Conservation (phyloP, 2,329 filamentous ascomycete genomes). For the Curvularia eragrostidis region DNA sequence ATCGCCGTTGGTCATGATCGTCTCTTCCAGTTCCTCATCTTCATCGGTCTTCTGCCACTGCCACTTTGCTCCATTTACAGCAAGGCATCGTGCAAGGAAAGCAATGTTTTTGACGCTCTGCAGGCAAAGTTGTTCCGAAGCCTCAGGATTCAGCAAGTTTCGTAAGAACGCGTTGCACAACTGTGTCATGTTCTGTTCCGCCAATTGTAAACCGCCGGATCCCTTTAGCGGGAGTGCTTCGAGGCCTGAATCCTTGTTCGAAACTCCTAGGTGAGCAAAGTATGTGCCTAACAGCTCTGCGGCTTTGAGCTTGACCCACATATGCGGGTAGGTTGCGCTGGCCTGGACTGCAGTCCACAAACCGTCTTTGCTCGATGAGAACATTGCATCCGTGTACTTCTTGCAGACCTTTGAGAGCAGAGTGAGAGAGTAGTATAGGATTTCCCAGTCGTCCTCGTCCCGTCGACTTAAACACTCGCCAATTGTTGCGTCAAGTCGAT, state of each 20-base stretch:
- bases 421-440: slow-evolving; percentile 75
- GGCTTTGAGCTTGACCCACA: slow-evolving; percentile 77
- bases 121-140: slow-evolving; percentile 76
- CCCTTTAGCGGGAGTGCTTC: slow-evolving; percentile 68
- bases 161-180: slow-evolving; percentile 64
- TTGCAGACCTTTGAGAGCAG: slow-evolving; percentile 72
- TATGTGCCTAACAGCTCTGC: slow-evolving; percentile 77
- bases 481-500: slow-evolving; percentile 59
- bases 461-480: slow-evolving; percentile 60
- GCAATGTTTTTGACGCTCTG: slow-evolving; percentile 82
- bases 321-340: slow-evolving; percentile 74
- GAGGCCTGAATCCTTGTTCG: slow-evolving; percentile 62
- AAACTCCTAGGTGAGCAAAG: slow-evolving; percentile 77
- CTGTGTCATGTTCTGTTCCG: slow-evolving; percentile 67
- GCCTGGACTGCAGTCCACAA: slow-evolving; percentile 75
- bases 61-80: slow-evolving; percentile 63
- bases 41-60: slow-evolving; percentile 54
- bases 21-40: slow-evolving; percentile 49
- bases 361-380: slow-evolving; percentile 65
- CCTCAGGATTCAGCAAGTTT: slow-evolving; percentile 66
- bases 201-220: slow-evolving; percentile 73
- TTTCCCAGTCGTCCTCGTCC: slow-evolving; percentile 69
- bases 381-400: slow-evolving; percentile 67
- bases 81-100: slow-evolving; percentile 74
- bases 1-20: slow-evolving; percentile 48